These are phyloP conservation scores for Heliamphora exappendiculata DNA, from an alignment of 148 eudicot genomes.

Conservation along the genomic window DNA sequence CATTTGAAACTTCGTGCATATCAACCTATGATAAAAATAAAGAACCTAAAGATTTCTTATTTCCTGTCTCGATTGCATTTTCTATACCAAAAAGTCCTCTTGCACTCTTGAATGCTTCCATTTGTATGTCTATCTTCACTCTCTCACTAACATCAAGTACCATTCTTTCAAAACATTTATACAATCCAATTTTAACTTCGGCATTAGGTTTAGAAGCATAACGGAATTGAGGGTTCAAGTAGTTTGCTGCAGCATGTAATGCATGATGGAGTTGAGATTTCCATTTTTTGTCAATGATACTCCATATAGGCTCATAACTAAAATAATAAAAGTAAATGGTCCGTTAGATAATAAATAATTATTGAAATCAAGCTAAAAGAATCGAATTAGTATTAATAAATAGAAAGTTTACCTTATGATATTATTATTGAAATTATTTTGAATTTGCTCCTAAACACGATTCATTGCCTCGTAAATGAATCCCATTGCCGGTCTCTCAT, in stretches of 20 bases:
- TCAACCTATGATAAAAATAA: too few species aligned
- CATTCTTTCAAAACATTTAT: conserved; percentile 1
- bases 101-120: conserved; percentile 1
- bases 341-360: too few species aligned
- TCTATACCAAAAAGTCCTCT: conserved; percentile 5
- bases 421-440: neutral
- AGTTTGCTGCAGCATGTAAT: neutral
- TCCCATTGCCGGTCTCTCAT: neutral
- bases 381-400: neutral
- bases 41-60: neutral
- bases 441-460: neutral
- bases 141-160: neutral
- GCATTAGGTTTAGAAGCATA: neutral
- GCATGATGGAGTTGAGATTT: neutral
- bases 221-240: neutral
- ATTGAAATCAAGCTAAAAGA: neutral
- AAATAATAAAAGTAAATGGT: neutral
- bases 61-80: neutral
- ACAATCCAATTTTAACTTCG: neutral
- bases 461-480: conserved; percentile 5
- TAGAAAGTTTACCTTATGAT: too few species aligned
- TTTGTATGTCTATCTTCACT: conserved; percentile 7
- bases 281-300: conserved; percentile 7
- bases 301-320: conserved; percentile 8
- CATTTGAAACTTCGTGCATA: too few species aligned